A percentile compares a stretch with the other conserved stretches of the same genome.
phyloP scores from a whole-genome alignment of 2,329 filamentous ascomycete genomes.

The Xylariales sp. region DNA sequence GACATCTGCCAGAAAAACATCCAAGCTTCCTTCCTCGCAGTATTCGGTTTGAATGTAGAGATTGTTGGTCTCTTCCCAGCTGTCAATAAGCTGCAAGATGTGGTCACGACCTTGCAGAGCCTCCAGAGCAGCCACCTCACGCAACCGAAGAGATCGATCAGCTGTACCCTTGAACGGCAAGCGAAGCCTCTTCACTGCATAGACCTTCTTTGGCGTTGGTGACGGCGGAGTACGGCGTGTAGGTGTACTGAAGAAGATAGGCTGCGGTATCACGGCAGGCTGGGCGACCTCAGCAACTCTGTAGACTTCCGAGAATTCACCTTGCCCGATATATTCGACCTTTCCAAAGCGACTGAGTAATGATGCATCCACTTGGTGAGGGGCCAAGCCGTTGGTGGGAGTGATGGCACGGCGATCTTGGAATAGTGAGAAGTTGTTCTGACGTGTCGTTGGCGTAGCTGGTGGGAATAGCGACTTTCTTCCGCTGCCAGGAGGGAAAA shows the following conservation, averaged over 20 bases:
- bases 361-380: slow-evolving; percentile 69
- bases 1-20: slow-evolving; percentile 77
- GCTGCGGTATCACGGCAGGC: slow-evolving; percentile 36
- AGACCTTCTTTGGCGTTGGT: slow-evolving; percentile 58
- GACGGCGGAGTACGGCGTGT: slow-evolving; percentile 47
- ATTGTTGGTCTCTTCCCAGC: slow-evolving; percentile 81
- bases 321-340: slow-evolving; percentile 75
- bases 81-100: slow-evolving; percentile 76
- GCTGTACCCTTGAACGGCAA: slow-evolving; percentile 71
- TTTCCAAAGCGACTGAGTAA: slow-evolving; percentile 74
- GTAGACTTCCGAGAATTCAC: slow-evolving; percentile 93
- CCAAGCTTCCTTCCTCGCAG: slow-evolving; percentile 89
- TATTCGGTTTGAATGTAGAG: slow-evolving; percentile 98
- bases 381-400: slow-evolving; percentile 64
- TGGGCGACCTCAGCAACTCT: slow-evolving; percentile 54
- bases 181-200: slow-evolving; percentile 91
- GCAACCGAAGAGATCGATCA: slow-evolving; percentile 78
- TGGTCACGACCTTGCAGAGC: slow-evolving; percentile 78
- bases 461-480: slow-evolving; percentile 52
- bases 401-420: slow-evolving; percentile 61
- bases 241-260: slow-evolving; percentile 39
- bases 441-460: slow-evolving; percentile 73
- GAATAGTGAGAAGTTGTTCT: slow-evolving; percentile 53
- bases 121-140: slow-evolving; percentile 77
- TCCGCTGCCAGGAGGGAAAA: slow-evolving; percentile 29